Conservation (phyloP, 2,329 filamentous ascomycete genomes). For the Aspergillus brasiliensis region DNA sequence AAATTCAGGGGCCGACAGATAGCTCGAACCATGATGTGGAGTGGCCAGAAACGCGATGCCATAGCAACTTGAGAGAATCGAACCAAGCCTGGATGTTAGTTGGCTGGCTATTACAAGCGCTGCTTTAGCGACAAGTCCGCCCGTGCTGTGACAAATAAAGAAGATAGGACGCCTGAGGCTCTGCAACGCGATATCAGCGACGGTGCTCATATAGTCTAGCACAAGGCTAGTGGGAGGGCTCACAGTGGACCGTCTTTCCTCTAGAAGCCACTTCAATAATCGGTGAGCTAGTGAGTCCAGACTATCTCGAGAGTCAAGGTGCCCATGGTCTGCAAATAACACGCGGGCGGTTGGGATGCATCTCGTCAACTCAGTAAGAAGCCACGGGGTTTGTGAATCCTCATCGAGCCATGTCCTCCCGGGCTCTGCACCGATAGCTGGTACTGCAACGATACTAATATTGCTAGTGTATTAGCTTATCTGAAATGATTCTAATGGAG, state of each 20-base stretch:
- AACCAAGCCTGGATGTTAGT: slow-evolving; percentile 27
- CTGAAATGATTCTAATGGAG: neutral
- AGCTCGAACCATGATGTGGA: slow-evolving; percentile 65
- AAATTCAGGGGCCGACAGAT: slow-evolving; percentile 62
- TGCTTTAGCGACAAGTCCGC: slow-evolving; percentile 62
- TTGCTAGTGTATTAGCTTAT: neutral
- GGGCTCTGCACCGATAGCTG: slow-evolving; percentile 38
- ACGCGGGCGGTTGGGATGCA: slow-evolving; percentile 29
- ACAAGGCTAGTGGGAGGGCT: neutral
- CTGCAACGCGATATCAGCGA: slow-evolving; percentile 9
- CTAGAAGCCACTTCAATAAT: slow-evolving; percentile 27
- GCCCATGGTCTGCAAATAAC: slow-evolving; percentile 33
- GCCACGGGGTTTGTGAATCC: slow-evolving; percentile 27
- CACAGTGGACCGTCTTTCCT: slow-evolving; percentile 26
- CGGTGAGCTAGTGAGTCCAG: slow-evolving; percentile 29
- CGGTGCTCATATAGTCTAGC: neutral
- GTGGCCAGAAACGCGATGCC: slow-evolving; percentile 64
- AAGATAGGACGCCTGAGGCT: slow-evolving; percentile 53
- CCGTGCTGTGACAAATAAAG: slow-evolving; percentile 64
- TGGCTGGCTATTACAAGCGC: slow-evolving; percentile 48
- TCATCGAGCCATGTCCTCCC: slow-evolving; percentile 30
- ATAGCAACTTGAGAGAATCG: slow-evolving; percentile 59
- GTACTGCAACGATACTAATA: slow-evolving; percentile 38
- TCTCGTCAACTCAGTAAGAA: slow-evolving; percentile 25
- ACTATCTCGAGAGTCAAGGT: slow-evolving; percentile 26